These are phyloP conservation scores for Scalesia atractyloides DNA, from an alignment of 129 eudicot genomes.

Conservation along the genomic window DNA sequence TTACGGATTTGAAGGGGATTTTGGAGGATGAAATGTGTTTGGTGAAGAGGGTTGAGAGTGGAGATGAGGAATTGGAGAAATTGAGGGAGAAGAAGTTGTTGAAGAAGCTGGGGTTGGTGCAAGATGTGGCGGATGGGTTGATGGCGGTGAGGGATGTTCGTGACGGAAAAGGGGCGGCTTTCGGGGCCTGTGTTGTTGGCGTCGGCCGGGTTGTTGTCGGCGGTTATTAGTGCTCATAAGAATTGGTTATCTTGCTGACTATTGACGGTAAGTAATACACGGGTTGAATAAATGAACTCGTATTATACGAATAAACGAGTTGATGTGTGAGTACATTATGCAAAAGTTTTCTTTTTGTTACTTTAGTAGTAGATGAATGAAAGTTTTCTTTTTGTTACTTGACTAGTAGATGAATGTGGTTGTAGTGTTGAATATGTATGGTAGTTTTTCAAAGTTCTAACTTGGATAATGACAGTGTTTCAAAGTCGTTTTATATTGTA, in stretches of 20 bases:
- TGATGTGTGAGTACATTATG: too few species aligned
- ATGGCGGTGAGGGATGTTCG: slow-evolving; percentile 58
- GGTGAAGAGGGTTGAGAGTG: slow-evolving; percentile 53
- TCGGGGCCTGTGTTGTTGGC: slow-evolving; percentile 63
- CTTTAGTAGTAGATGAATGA: too few species aligned
- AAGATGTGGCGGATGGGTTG: slow-evolving; percentile 57
- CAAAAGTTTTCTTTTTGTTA: too few species aligned
- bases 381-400: too few species aligned
- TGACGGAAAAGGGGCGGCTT: slow-evolving; percentile 63
- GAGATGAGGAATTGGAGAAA: slow-evolving; percentile 42
- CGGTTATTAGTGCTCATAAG: slow-evolving; percentile 82
- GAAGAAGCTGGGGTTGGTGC: slow-evolving; percentile 63
- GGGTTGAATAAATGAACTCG: too few species aligned
- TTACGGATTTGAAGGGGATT: slow-evolving; percentile 58
- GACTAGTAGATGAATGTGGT: too few species aligned
- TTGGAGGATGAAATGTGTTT: slow-evolving; percentile 57
- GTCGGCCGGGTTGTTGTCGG: slow-evolving; percentile 85
- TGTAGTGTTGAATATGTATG: too few species aligned
- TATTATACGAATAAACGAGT: too few species aligned
- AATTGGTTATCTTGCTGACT: slow-evolving; percentile 86
- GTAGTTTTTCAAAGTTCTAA: too few species aligned
- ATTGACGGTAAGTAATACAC: too few species aligned
- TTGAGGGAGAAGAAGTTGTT: slow-evolving; percentile 66
- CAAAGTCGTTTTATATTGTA: too few species aligned
- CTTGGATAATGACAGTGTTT: too few species aligned